Evolutionary conservation across 2,329 filamentous ascomycete species (phyloP), one percentile per base, ranked within the genome.

Genomic region (Colletotrichum chrysophilum): DNA sequence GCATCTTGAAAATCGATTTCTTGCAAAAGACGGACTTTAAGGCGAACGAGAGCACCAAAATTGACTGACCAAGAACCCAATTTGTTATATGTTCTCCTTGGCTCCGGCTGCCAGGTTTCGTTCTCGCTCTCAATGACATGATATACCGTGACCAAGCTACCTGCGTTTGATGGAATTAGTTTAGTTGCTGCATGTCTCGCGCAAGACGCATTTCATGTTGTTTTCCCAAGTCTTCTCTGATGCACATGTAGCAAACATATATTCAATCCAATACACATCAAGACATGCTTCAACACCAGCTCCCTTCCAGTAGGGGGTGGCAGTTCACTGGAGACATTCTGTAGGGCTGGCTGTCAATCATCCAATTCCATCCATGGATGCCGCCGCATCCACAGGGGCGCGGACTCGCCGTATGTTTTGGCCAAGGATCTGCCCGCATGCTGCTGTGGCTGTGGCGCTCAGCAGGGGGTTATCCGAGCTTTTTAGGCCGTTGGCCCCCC

Each of bases 391-490:
- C 52, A 66, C n/a, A 52, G n/a, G 43, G 18, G 28, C 58, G 62
- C 55, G 38, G 62, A 55, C 61, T 75, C 32, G 62, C 68, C 65
- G 62, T 16, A 7, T 60, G 70, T 66, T 64, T 75, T 72, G 73
- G 62, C 64, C 65, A 58, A 69, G 74, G 70, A 66, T 64, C 43
- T 52, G 30, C 32, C 24, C 30, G 55, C 55, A 66, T 73, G 26
- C 13, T 26, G 28, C 43, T 73, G 58, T 76, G 74, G 70, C 74
- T 74, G 74, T 74, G 70, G 74, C 74, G 56, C 65, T 58, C 58
- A 64, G 64, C 64, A 69, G 65, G 43, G 68, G 62, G 71, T 58
- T 56, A 64, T 48, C 56, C 38, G 62, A 66, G 24, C 72, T 55
- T 56, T 75, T 67, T 48, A 56, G 61, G 72, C n/a, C n/a, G 5